Evolutionary conservation across 176 grass and related monocot species (phyloP).

Genomic region (Olyra latifolia): DNA sequence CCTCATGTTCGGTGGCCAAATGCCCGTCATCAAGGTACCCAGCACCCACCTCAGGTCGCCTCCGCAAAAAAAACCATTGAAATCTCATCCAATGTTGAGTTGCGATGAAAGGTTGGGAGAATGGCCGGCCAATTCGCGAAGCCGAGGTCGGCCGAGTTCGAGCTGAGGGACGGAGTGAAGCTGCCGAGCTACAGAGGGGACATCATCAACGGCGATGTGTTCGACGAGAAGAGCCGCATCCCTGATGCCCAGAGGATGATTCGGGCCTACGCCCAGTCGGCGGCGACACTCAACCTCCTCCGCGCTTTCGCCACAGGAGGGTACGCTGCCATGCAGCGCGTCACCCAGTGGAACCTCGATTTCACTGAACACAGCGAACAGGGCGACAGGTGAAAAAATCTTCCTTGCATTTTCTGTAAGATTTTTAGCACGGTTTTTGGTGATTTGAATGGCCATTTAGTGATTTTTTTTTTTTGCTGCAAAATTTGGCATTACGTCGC

Average conservation of each 20-base stretch:
- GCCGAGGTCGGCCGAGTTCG: conserved; percentile 51
- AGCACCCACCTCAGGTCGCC: background rate
- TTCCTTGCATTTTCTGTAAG: background rate
- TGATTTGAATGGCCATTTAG: background rate
- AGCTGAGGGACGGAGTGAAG: conserved; percentile 56
- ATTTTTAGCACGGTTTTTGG: background rate
- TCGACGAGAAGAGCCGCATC: conserved; percentile 63
- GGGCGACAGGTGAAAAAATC: conserved; percentile 53
- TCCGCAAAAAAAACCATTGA: no score
- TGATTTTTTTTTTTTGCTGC: background rate
- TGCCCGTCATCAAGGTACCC: conserved; percentile 71
- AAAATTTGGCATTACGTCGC: background rate
- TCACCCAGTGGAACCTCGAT: conserved; percentile 75
- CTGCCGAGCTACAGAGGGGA: conserved; percentile 70
- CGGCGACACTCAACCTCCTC: conserved; percentile 68
- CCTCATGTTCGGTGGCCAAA: conserved; percentile 65
- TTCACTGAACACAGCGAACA: conserved; percentile 71
- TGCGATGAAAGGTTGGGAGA: conserved; percentile 46
- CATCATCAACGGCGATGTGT: conserved; percentile 68
- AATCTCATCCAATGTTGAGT: background rate
- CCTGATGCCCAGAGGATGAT: conserved; percentile 77
- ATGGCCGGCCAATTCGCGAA: conserved; percentile 75
- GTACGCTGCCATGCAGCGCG: conserved; percentile 68
- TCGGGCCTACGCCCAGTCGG: conserved; percentile 60
- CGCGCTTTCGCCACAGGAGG: conserved; percentile 74